These are phyloP conservation scores for Debaryomycetaceae sp. DNA, from an alignment of 1,139 yeast genomes.

Conservation along the genomic window DNA sequence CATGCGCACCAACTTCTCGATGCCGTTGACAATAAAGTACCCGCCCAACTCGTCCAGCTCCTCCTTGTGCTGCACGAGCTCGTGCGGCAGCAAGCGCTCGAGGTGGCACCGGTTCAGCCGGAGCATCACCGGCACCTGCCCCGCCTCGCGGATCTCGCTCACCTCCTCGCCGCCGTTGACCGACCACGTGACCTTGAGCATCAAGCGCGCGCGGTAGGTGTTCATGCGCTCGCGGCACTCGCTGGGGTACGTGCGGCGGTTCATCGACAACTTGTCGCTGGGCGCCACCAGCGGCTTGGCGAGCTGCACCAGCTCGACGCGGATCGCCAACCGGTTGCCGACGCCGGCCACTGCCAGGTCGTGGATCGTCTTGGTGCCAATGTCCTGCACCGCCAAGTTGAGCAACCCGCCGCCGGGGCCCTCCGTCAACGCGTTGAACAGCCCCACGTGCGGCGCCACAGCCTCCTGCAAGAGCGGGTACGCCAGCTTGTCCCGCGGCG, in stretches of 20 bases:
- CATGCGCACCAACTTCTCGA: constrained; percentile 94
- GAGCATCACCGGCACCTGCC: constrained; percentile 88
- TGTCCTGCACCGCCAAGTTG: constrained; percentile 81
- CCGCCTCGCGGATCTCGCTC: constrained; percentile 84
- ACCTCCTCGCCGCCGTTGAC: constrained; percentile 84
- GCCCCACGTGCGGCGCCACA: constrained; percentile 91
- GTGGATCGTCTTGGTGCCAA: constrained; percentile 79
- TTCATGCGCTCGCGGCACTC: constrained; percentile 89
- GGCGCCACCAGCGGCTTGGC: constrained; percentile 76
- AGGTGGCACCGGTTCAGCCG: constrained; percentile 88
- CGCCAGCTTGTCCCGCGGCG: constrained; percentile 81
- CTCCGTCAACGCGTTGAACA: constrained; percentile 91
- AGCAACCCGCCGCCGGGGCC: constrained; percentile 82
- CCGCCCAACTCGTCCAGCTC: constrained; percentile 97
- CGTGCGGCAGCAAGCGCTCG: constrained; percentile 74
- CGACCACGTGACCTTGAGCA: constrained; percentile 76
- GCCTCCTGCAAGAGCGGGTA: constrained; percentile 84
- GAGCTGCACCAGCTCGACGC: constrained; percentile 83
- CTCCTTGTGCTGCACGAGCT: constrained; percentile 74
- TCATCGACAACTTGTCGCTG: constrained; percentile 73
- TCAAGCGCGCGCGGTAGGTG: constrained; percentile 67
- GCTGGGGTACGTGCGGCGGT: constrained; percentile 80
- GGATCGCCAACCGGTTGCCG: constrained; percentile 77
- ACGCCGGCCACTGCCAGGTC: constrained; percentile 62
- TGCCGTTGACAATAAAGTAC: constrained; percentile 92